These are phyloP conservation scores for Boechera stricta DNA, from an alignment of 345 rosid species.

Conservation along the genomic window DNA sequence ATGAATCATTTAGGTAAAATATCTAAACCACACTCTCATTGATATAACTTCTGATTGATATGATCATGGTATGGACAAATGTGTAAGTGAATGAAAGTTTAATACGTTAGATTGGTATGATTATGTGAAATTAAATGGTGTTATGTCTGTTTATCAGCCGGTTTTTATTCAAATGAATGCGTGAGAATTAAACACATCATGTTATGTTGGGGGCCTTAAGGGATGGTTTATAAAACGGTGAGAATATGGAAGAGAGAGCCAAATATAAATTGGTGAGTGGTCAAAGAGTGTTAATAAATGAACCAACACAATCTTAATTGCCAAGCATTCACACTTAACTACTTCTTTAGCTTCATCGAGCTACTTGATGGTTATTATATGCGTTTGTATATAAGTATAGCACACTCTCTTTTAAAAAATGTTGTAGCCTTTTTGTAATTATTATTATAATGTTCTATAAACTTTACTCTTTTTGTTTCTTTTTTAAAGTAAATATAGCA, in stretches of 20 bases:
- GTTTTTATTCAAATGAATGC: neutral
- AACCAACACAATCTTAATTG: slow-evolving; percentile 40
- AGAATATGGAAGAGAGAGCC: slow-evolving; percentile 29
- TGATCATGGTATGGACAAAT: slow-evolving; percentile 6
- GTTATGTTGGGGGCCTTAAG: neutral
- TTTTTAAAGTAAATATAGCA: neutral
- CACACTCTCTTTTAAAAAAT: neutral
- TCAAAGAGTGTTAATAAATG: slow-evolving; percentile 44
- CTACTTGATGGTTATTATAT: slow-evolving; percentile 29
- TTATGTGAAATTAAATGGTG: neutral
- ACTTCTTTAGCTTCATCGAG: slow-evolving; percentile 29
- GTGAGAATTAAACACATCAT: neutral
- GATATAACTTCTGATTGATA: neutral
- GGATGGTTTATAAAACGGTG: neutral
- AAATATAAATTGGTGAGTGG: slow-evolving; percentile 28
- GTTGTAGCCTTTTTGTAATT: neutral
- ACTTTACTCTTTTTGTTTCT: neutral
- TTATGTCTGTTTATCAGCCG: neutral
- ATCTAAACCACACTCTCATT: slow-evolving; percentile 1
- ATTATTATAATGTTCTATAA: neutral
- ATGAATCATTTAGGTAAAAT: slow-evolving; percentile 13
- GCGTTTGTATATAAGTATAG: neutral
- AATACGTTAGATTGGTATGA: neutral
- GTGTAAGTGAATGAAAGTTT: neutral
- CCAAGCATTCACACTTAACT: slow-evolving; percentile 46